Percentiles rank a stretch among this genome's conserved stretches.
phyloP scores from a whole-genome alignment of 163 green algal genomes.

The Picocystis sp. region DNA sequence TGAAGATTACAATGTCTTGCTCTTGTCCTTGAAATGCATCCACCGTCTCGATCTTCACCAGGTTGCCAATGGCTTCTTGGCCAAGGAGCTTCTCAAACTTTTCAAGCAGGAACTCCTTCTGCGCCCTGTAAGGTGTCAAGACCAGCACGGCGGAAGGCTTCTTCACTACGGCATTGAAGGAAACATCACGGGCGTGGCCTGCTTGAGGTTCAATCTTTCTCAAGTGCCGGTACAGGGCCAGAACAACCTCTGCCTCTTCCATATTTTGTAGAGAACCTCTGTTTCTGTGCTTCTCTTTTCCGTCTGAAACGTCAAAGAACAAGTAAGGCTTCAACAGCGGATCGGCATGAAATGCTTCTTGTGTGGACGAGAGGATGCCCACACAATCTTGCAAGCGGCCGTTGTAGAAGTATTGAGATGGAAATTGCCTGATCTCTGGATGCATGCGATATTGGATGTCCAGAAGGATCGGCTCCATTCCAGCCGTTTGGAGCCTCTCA shows the following conservation, averaged over 20 bases:
- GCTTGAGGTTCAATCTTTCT: slow-evolving; percentile 3
- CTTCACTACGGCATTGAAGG: background rate
- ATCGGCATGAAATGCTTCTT: slow-evolving; percentile 8
- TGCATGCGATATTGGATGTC: slow-evolving; percentile 89
- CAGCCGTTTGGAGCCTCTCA: background rate
- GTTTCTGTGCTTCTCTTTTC: slow-evolving; percentile 21
- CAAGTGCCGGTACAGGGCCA: background rate
- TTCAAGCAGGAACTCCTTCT: slow-evolving; percentile 29
- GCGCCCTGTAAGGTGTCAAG: slow-evolving; percentile 64
- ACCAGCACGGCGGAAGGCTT: slow-evolving; percentile 42
- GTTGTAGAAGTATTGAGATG: slow-evolving; percentile 71
- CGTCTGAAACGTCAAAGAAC: slow-evolving; percentile 72
- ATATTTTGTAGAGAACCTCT: slow-evolving; percentile 4
- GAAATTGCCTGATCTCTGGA: slow-evolving; percentile 58
- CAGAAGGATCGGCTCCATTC: slow-evolving; percentile 24
- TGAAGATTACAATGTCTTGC: slow-evolving; percentile 85
- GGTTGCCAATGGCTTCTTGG: slow-evolving; percentile 19
- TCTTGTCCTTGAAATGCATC: slow-evolving; percentile 81
- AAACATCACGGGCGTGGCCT: background rate
- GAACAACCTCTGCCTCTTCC: slow-evolving; percentile 3
- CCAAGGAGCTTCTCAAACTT: slow-evolving; percentile 36
- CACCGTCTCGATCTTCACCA: slow-evolving; percentile 71
- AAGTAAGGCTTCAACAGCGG: slow-evolving; percentile 33
- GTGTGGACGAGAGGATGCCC: slow-evolving; percentile 8
- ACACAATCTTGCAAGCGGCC: slow-evolving; percentile 43